Percentiles rank a stretch among this genome's conserved stretches.
phyloP scores from a whole-genome alignment of 2,329 filamentous ascomycete species.

The Colletotrichum spaethianum region DNA sequence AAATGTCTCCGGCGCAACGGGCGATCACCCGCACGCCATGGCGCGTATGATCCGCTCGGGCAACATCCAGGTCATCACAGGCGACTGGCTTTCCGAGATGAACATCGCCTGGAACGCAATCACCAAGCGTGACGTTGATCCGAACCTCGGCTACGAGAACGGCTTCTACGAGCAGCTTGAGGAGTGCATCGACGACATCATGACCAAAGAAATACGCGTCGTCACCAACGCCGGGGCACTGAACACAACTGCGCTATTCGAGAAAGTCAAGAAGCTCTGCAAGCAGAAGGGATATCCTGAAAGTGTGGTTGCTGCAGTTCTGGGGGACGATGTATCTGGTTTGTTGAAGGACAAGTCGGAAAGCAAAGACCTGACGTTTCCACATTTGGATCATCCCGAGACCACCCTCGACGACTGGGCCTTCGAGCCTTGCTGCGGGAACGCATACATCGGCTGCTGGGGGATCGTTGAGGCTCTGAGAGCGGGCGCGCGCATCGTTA shows the following conservation, averaged over 20 bases:
- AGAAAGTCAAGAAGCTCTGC: slow-evolving; percentile 50
- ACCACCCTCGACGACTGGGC: slow-evolving; percentile 47
- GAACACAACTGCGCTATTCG: slow-evolving; percentile 52
- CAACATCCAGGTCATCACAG: slow-evolving; percentile 53
- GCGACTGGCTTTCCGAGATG: slow-evolving; percentile 60
- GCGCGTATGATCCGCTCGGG: slow-evolving; percentile 49
- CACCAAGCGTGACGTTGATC: slow-evolving; percentile 45
- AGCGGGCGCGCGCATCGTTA: slow-evolving; percentile 58
- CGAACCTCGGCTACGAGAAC: slow-evolving; percentile 35
- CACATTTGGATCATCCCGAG: slow-evolving; percentile 50
- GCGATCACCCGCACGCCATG: slow-evolving; percentile 53
- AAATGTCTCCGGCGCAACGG: slow-evolving; percentile 50
- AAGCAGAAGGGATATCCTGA: slow-evolving; percentile 35
- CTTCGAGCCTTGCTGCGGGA: slow-evolving; percentile 47
- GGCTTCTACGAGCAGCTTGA: slow-evolving; percentile 49
- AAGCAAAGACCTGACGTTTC: slow-evolving; percentile 36
- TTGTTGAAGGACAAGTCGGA: neutral
- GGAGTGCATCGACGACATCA: slow-evolving; percentile 54
- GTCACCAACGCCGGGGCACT: slow-evolving; percentile 57
- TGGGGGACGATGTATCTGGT: slow-evolving; percentile 29
- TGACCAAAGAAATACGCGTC: slow-evolving; percentile 52
- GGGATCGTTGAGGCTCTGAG: slow-evolving; percentile 56
- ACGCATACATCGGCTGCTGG: slow-evolving; percentile 67
- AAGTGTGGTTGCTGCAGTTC: slow-evolving; percentile 23
- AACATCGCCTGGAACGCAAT: slow-evolving; percentile 64